Evolutionary conservation across 1,284 basidiomycete species (phyloP).

Genomic region (Rhodotorula mucilaginosa): DNA sequence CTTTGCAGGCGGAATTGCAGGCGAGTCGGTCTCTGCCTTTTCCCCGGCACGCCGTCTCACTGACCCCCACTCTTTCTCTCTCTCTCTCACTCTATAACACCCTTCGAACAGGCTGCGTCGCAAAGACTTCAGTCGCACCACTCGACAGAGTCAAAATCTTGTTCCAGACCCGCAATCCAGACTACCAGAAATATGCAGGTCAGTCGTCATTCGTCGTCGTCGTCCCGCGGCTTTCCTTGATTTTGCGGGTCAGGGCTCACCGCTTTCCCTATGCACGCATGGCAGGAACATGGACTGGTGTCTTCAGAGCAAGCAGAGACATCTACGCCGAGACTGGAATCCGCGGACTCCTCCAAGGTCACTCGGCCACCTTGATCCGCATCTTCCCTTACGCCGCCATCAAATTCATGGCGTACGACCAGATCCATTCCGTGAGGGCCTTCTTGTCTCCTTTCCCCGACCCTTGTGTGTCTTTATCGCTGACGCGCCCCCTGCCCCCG

Average conservation of each 20-base stretch:
- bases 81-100: neutral
- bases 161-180: slow-evolving; percentile 94
- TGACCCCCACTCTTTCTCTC: neutral
- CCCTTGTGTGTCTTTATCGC: neutral
- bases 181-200: slow-evolving; percentile 92
- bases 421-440: slow-evolving; percentile 63
- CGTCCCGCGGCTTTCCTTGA: neutral
- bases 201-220: slow-evolving; percentile 21
- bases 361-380: slow-evolving; percentile 75
- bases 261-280: neutral
- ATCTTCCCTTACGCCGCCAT: slow-evolving; percentile 94
- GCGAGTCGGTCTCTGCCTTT: slow-evolving; percentile 7
- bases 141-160: slow-evolving; percentile 98
- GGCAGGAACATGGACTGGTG: slow-evolving; percentile 77
- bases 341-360: slow-evolving; percentile 87
- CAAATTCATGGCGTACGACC: slow-evolving; percentile 97
- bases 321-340: slow-evolving; percentile 74
- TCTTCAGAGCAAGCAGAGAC: slow-evolving; percentile 67
- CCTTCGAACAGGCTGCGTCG: slow-evolving; percentile 37
- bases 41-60: neutral
- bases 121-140: slow-evolving; percentile 92
- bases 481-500: neutral
- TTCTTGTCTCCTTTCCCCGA: neutral
- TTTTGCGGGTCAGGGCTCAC: neutral
- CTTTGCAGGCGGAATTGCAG: slow-evolving; percentile 43